Evolutionary conservation across 495 filamentous ascomycete genomes (phyloP), one percentile per base, ranked within the genome.

Genomic region (Hypoxylon cercidicola): DNA sequence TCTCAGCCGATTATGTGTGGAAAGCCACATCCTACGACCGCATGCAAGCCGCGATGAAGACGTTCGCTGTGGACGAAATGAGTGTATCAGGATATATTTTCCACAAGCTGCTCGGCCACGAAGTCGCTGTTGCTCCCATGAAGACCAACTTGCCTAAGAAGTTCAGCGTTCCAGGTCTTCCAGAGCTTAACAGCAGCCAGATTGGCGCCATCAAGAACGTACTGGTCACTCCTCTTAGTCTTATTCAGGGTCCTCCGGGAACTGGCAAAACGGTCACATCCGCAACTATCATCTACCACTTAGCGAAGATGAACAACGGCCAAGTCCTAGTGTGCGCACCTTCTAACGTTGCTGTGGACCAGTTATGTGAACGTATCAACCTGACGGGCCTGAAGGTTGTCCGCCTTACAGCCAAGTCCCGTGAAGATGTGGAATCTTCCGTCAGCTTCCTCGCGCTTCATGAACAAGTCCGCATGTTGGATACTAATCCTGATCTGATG

Each of bases 221-320:
- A 6, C 77, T 99, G 25, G 90, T 93, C 64, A 95, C 93, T 43
- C 95, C 95, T 12, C 81, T 99, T 45, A 97, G 92, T 72, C 82
- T 99, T 67, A 99, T 99, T 64, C 96, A 99, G 76, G 95, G 95
- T 1, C 95, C 95, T 51, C 95, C 95, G 0, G 95, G 95, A 65
- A 99, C 95, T 3, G 95, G 95, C 69, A 99, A 99, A 81, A 99
- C 95, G 0, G 95, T 99, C 49, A 99, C 95, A n/a, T 98, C 96
- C 18, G 95, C 96, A 18, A 99, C 95, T 0, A 96, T 99, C 66
- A 98, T 99, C 73, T 96, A 97, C 69, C 95, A 99, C 73, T 85
- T 99, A 60, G 89, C 92, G 63, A 99, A 96, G 78, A 89, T 96
- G 77, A 97, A 93, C 67, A 92, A 90, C 52, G 93, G 93, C 45